These are phyloP conservation scores for Moniliophthora roreri DNA, from an alignment of 1,284 basidiomycete genomes.

Conservation along the genomic window DNA sequence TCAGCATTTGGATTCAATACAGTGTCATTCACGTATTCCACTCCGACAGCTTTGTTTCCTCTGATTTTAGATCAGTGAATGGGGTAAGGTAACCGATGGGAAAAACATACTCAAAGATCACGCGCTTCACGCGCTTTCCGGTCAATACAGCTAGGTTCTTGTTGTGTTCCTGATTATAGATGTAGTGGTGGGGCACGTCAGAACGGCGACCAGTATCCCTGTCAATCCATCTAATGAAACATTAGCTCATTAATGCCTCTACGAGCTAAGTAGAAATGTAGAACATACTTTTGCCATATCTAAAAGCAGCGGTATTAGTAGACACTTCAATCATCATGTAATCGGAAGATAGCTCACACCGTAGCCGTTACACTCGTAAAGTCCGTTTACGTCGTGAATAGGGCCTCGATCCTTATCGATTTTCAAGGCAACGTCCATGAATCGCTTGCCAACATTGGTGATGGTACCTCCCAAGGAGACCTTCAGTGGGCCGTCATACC, in stretches of 20 bases:
- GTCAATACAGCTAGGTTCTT: constrained; percentile 28
- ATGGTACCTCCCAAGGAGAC: constrained; percentile 29
- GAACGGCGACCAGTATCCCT: constrained; percentile 37
- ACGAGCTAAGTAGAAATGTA: neutral
- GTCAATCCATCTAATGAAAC: constrained; percentile 33
- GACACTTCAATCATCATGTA: constrained; percentile 20
- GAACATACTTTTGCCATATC: constrained; percentile 25
- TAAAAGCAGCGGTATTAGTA: too few species aligned
- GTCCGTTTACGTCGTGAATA: constrained; percentile 28
- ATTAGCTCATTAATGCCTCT: neutral
- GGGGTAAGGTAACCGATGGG: neutral
- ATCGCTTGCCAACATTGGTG: constrained; percentile 29
- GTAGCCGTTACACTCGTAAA: constrained; percentile 4
- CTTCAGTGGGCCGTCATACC: constrained; percentile 36
- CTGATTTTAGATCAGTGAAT: constrained; percentile 11
- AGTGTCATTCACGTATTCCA: constrained; percentile 24
- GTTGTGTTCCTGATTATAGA: constrained; percentile 36
- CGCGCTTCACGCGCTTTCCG: constrained; percentile 28
- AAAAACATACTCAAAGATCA: constrained; percentile 30
- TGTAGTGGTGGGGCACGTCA: constrained; percentile 41
- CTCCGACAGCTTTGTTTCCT: constrained; percentile 22
- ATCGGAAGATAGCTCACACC: constrained; percentile 6
- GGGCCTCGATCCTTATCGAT: constrained; percentile 30
- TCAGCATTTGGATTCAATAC: constrained; percentile 21
- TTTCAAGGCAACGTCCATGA: constrained; percentile 28